Conservation (phyloP, 495 filamentous ascomycete genomes). For the Penicillium longicatenatum region DNA sequence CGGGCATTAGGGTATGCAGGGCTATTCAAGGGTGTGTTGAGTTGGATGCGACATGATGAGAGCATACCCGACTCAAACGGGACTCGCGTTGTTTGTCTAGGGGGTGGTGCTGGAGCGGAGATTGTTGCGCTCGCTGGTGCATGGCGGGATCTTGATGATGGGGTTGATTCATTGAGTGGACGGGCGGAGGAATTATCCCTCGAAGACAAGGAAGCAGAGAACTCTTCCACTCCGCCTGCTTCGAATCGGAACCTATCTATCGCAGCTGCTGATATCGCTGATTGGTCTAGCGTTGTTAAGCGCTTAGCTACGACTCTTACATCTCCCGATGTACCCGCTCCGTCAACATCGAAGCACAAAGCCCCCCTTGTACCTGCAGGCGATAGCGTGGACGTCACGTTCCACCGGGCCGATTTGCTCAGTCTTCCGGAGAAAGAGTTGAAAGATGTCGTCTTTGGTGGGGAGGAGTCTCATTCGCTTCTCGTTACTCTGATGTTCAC, state of each 20-base stretch:
- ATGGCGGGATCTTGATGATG: slow-evolving; percentile 45
- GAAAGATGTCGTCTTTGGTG: slow-evolving; percentile 33
- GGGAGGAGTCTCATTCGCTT: slow-evolving; percentile 25
- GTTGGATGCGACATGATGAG: slow-evolving; percentile 28
- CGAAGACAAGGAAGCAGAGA: neutral
- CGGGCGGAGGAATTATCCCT: slow-evolving; percentile 25
- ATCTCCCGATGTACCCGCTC: slow-evolving; percentile 33
- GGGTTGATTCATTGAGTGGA: slow-evolving; percentile 6
- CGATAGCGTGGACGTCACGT: slow-evolving; percentile 44
- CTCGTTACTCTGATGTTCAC: slow-evolving; percentile 90
- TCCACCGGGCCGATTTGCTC: slow-evolving; percentile 67
- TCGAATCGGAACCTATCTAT: slow-evolving; percentile 44
- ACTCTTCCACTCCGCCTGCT: neutral
- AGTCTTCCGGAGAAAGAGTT: slow-evolving; percentile 44
- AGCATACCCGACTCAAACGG: neutral
- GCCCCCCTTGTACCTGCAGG: slow-evolving; percentile 51
- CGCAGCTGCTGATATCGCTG: slow-evolving; percentile 75
- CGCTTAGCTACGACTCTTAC: slow-evolving; percentile 49
- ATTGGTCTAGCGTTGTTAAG: slow-evolving; percentile 66
- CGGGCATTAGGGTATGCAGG: slow-evolving; percentile 77
- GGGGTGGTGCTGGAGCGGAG: slow-evolving; percentile 87
- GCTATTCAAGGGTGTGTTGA: slow-evolving; percentile 54
- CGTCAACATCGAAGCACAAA: slow-evolving; percentile 34
- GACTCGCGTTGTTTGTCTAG: slow-evolving; percentile 66
- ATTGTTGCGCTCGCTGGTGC: slow-evolving; percentile 72